A percentile compares a stretch with the other conserved stretches of the same genome.
These are phyloP conservation scores for Telfairia occidentalis DNA, from an alignment of 331 rosid genomes.

Conservation along the genomic window DNA sequence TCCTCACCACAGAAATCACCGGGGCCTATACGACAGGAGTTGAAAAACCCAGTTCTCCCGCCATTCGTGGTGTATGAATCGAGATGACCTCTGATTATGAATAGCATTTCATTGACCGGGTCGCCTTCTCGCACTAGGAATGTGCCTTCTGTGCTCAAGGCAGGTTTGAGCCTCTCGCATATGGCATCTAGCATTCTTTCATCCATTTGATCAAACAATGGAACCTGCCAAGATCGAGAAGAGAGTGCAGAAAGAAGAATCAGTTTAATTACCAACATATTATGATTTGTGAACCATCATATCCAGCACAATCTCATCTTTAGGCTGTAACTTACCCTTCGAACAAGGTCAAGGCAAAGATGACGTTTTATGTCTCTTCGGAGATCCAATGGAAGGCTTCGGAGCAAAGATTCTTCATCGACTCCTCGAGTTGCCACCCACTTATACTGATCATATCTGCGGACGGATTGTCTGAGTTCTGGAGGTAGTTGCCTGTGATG, in stretches of 20 bases:
- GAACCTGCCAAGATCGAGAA: constrained; percentile 39
- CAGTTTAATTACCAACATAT: neutral
- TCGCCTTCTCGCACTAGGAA: constrained; percentile 70
- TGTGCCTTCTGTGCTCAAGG: constrained; percentile 64
- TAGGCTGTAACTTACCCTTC: constrained; percentile 77
- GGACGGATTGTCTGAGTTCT: constrained; percentile 52
- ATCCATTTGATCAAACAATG: constrained; percentile 81
- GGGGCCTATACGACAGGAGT: constrained; percentile 59
- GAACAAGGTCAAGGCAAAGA: constrained; percentile 80
- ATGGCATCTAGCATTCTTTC: constrained; percentile 86
- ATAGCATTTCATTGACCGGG: constrained; percentile 77
- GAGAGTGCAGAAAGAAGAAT: constrained; percentile 15
- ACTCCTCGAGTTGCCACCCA: constrained; percentile 89
- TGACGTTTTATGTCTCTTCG: constrained; percentile 84
- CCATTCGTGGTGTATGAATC: constrained; percentile 88
- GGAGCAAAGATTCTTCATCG: constrained; percentile 64
- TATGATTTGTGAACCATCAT: neutral
- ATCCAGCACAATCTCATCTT: neutral
- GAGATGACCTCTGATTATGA: constrained; percentile 76
- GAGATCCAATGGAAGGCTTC: constrained; percentile 67
- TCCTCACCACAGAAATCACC: constrained; percentile 93
- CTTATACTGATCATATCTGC: constrained; percentile 73
- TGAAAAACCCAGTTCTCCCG: constrained; percentile 81
- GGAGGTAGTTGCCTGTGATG: constrained; percentile 70
- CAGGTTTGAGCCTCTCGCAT: constrained; percentile 82